A percentile compares a stretch with the other conserved stretches of the same genome.
These are phyloP conservation scores for Calonectria leucothoes DNA, from an alignment of 2,329 filamentous ascomycete species.

Conservation along the genomic window DNA sequence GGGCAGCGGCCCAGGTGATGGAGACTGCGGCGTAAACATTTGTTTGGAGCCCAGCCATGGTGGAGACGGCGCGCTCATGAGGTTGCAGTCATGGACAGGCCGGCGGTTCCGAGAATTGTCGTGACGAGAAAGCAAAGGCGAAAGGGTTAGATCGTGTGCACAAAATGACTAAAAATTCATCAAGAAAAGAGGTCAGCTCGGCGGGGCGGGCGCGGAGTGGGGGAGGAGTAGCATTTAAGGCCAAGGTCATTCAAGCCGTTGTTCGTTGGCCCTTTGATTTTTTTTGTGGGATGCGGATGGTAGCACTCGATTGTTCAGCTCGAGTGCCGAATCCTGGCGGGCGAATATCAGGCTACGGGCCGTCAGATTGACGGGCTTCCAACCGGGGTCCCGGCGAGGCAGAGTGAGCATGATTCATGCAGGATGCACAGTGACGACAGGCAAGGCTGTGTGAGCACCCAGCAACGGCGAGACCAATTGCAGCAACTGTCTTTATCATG, in stretches of 20 bases:
- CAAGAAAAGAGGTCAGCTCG: neutral
- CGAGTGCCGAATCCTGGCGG: neutral
- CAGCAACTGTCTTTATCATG: neutral
- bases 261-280: no score
- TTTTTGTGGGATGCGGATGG: no score
- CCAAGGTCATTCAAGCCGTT: no score
- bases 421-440: neutral
- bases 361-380: neutral
- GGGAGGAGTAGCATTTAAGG: conserved; percentile 3
- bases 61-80: conserved; percentile 11
- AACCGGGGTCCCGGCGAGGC: neutral
- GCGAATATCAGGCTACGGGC: neutral
- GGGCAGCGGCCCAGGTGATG: conserved; percentile 38
- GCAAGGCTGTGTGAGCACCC: neutral
- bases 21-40: conserved; percentile 33
- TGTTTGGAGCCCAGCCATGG: conserved; percentile 36
- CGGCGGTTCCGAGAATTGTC: neutral
- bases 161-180: neutral
- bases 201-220: neutral
- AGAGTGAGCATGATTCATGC: neutral
- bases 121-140: no score
- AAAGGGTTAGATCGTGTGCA: neutral
- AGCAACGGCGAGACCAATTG: neutral
- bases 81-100: conserved; percentile 9
- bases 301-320: neutral